A percentile compares a stretch with the other conserved stretches of the same genome.
Conservation (phyloP, 2,329 filamentous ascomycete genomes). For the Sarocladium kiliense region DNA sequence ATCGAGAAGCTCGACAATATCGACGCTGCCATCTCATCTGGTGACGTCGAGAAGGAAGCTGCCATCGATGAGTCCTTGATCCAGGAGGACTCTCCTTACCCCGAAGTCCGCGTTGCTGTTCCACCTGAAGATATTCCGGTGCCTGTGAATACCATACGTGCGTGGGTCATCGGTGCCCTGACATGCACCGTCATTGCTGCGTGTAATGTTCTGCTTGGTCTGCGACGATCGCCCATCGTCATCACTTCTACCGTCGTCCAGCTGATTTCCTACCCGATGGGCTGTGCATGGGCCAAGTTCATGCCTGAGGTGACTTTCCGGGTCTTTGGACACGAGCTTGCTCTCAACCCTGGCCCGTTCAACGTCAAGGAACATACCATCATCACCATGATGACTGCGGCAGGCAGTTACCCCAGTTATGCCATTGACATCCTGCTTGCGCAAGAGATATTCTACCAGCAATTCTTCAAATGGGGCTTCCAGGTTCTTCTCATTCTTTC, state of each 20-base stretch:
- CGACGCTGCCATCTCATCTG: conserved; percentile 34
- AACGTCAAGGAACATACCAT: conserved; percentile 45
- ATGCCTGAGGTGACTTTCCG: conserved; percentile 25
- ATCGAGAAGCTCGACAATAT: conserved; percentile 44
- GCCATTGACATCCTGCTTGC: conserved; percentile 36
- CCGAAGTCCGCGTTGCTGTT: conserved; percentile 21
- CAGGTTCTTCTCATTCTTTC: conserved; percentile 55
- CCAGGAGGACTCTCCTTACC: conserved; percentile 41
- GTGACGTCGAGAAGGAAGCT: conserved; percentile 35
- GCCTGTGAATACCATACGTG: conserved; percentile 52
- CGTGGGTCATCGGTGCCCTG: conserved; percentile 52
- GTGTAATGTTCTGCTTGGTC: conserved; percentile 48
- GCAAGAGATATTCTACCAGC: conserved; percentile 42
- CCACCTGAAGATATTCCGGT: conserved; percentile 45
- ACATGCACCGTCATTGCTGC: conserved; percentile 53
- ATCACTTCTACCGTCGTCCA: conserved; percentile 52
- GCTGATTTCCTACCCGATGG: conserved; percentile 46
- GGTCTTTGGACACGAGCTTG: conserved; percentile 25
- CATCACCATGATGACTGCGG: conserved; percentile 40
- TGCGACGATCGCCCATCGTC: conserved; percentile 43
- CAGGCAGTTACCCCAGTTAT: conserved; percentile 27
- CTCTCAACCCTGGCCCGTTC: conserved; percentile 36
- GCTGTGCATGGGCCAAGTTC: conserved; percentile 25
- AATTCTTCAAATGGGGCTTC: conserved; percentile 52
- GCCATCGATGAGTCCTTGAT: conserved; percentile 37